phyloP scores from a whole-genome alignment of 495 filamentous ascomycete genomes.

The Staphylotrichum longicolle region DNA sequence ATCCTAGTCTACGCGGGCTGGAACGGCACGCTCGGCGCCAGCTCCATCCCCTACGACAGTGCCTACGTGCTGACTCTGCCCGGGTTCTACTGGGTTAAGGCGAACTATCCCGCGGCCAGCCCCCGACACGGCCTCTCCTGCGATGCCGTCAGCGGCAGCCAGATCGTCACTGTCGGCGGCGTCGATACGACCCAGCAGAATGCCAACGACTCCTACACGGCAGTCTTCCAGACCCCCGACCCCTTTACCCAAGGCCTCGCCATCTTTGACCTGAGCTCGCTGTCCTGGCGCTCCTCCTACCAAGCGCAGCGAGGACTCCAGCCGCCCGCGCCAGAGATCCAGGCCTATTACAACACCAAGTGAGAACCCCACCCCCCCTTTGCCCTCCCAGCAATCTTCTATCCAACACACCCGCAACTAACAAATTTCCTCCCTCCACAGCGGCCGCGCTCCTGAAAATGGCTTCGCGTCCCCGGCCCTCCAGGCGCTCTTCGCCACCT shows the following conservation, averaged over 20 bases:
- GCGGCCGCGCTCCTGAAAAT: conserved; percentile 13
- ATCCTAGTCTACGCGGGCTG: conserved; percentile 32
- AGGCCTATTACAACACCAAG: conserved; percentile 24
- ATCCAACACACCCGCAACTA: neutral
- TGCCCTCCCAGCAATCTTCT: neutral
- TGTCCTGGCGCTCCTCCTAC: conserved; percentile 20
- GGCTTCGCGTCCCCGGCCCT: conserved; percentile 17
- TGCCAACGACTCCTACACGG: conserved; percentile 12
- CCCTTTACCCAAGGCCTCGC: conserved; percentile 26
- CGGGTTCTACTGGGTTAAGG: conserved; percentile 29
- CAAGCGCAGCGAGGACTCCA: conserved; percentile 12
- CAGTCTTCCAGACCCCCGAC: conserved; percentile 23
- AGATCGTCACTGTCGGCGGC: conserved; percentile 29
- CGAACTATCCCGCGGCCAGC: conserved; percentile 21
- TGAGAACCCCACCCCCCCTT: conserved; percentile 9
- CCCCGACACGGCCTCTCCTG: conserved; percentile 28
- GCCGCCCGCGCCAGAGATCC: conserved; percentile 13
- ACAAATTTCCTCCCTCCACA: neutral
- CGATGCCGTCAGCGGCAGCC: conserved; percentile 26
- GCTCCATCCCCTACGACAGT: conserved; percentile 23
- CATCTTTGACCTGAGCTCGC: conserved; percentile 23
- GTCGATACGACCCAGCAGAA: conserved; percentile 24
- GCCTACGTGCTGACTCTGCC: conserved; percentile 31
- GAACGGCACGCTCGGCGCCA: conserved; percentile 20
- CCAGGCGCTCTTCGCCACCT: conserved; percentile 14